Conservation (phyloP, 306 rosid species). For the Medicago ruthenica region DNA sequence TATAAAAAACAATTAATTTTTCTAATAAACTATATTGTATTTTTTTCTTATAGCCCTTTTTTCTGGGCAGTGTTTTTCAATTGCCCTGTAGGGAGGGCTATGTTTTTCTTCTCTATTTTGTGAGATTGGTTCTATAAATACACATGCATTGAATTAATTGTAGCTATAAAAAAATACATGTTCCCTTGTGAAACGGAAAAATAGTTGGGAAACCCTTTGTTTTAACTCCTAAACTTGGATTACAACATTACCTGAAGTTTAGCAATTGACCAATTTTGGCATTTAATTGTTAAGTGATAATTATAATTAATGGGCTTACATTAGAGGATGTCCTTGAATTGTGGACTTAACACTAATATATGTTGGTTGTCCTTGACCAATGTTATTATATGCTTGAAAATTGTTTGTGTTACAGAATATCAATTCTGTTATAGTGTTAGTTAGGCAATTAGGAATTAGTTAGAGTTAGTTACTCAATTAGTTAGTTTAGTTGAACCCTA, state of each 20-base stretch:
- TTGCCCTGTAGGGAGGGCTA: slow-evolving; percentile 31
- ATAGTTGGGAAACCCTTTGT: slow-evolving; percentile 21
- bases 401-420: too few species aligned
- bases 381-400: too few species aligned
- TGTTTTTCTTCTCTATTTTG: background rate
- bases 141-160: background rate
- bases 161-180: background rate
- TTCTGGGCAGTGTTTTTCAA: background rate
- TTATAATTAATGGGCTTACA: background rate
- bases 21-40: too few species aligned
- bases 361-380: too few species aligned
- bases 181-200: slow-evolving; percentile 40
- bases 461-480: too few species aligned
- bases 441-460: too few species aligned
- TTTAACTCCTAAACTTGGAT: background rate
- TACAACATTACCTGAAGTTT: background rate
- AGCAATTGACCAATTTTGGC: slow-evolving; percentile 22
- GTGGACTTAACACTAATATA: background rate
- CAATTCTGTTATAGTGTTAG: too few species aligned
- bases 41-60: too few species aligned
- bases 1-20: too few species aligned
- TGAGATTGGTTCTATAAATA: slow-evolving; percentile 22
- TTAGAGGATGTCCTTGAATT: slow-evolving; percentile 38
- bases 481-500: too few species aligned
- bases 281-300: slow-evolving; percentile 16